Percentiles rank a stretch among this genome's conserved stretches.
Conservation (phyloP, 371 early-diverging fungal genomes). For the Paraphysoderma sedebokerense region DNA sequence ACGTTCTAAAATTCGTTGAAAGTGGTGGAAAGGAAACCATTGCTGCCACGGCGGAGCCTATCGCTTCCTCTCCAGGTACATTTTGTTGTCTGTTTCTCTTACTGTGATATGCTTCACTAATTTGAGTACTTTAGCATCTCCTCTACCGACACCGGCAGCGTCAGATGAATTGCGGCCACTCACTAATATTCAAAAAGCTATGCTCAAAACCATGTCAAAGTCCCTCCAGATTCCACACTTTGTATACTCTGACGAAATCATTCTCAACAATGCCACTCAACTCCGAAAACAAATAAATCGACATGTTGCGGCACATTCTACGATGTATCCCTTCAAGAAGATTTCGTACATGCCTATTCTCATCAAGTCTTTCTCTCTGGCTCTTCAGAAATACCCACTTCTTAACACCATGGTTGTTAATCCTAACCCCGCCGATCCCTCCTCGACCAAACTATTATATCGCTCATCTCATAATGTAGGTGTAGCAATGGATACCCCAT, state of each 20-base stretch:
- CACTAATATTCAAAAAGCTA: slow-evolving; percentile 76
- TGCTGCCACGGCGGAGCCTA: slow-evolving; percentile 5
- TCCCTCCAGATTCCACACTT: slow-evolving; percentile 87
- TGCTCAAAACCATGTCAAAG: slow-evolving; percentile 91
- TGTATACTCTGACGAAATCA: slow-evolving; percentile 81
- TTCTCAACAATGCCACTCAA: slow-evolving; percentile 42
- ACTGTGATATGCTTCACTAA: no score
- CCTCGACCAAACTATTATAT: slow-evolving; percentile 40
- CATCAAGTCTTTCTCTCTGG: slow-evolving; percentile 77
- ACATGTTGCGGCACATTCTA: slow-evolving; percentile 16
- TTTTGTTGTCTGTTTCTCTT: neutral
- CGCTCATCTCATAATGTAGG: slow-evolving; percentile 77
- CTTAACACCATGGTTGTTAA: slow-evolving; percentile 58
- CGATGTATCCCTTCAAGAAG: slow-evolving; percentile 38
- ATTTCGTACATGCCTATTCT: slow-evolving; percentile 89
- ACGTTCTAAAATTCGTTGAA: slow-evolving; percentile 47
- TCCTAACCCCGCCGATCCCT: slow-evolving; percentile 7
- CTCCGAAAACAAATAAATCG: slow-evolving; percentile 52
- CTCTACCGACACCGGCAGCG: slow-evolving; percentile 6
- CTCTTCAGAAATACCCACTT: slow-evolving; percentile 67
- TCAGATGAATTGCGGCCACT: slow-evolving; percentile 34
- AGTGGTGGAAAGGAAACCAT: slow-evolving; percentile 10
- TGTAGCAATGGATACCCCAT: slow-evolving; percentile 91
- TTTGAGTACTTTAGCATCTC: slow-evolving; percentile 1
- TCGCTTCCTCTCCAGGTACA: slow-evolving; percentile 1